Conservation (phyloP, 352 stramenopile genomes). For the Plasmopara halstedii region DNA sequence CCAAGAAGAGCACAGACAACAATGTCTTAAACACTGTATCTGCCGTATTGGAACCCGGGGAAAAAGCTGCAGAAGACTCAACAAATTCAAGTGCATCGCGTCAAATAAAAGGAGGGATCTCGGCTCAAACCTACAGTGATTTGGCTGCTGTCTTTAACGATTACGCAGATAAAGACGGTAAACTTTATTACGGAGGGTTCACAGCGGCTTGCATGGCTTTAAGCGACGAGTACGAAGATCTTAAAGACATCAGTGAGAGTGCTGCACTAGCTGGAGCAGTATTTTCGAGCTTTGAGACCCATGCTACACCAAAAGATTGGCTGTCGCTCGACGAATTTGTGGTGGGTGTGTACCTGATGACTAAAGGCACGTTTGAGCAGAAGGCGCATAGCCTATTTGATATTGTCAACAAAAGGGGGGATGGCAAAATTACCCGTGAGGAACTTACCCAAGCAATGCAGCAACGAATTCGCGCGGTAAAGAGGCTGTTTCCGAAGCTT, state of each 20-base stretch:
- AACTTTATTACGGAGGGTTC: constrained; percentile 63
- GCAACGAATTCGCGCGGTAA: constrained; percentile 55
- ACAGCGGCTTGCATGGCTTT: constrained; percentile 49
- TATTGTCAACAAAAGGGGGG: constrained; percentile 49
- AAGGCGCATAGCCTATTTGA: constrained; percentile 75
- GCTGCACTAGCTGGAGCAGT: constrained; percentile 56
- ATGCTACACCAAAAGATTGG: constrained; percentile 50
- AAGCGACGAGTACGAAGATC: constrained; percentile 47
- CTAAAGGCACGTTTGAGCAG: constrained; percentile 69
- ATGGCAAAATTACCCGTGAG: constrained; percentile 74
- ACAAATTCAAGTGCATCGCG: constrained; percentile 14
- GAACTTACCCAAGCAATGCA: constrained; percentile 67
- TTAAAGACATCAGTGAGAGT: constrained; percentile 55
- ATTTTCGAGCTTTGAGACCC: constrained; percentile 68
- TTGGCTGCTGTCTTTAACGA: constrained; percentile 42
- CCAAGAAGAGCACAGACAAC: neutral
- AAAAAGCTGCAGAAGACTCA: constrained; percentile 6
- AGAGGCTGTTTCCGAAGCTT: constrained; percentile 69
- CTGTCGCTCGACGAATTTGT: constrained; percentile 74
- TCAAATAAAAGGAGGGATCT: constrained; percentile 45
- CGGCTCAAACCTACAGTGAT: constrained; percentile 41
- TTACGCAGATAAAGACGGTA: constrained; percentile 41
- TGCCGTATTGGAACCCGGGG: neutral
- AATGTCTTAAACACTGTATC: neutral
- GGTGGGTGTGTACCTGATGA: constrained; percentile 75